Base-by-base conservation (phyloP, 177 flowering plant species). In the Vitis hybrid region DNA sequence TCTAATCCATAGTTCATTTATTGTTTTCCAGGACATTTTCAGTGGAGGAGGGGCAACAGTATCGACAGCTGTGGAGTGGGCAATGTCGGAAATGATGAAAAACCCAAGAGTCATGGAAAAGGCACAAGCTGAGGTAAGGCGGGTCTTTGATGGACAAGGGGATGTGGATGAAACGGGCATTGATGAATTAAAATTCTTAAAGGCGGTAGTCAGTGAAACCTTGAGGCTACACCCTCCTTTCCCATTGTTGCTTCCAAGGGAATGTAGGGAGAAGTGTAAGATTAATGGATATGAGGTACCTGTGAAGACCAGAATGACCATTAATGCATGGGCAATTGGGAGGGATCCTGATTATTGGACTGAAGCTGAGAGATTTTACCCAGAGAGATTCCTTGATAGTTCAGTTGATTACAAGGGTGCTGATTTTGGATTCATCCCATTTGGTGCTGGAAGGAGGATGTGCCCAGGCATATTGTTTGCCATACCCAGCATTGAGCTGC, bases 61-160 rank as follows among this genome's bases (percentile, higher is more conserved):
- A 3, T 57, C 65, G 2, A 49, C 58, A 10, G 14, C 58, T 1
- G 13, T 60, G 6, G 52, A 66, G 32, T 72, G 75, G 75, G 66
- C 70, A 48, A 72, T 72, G 70, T 14, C 75, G n/a, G 75, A 72
- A 30, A 6, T 72, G 12, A 1, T 72, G 24, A 72, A 50, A 19
- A 52, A 72, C 48, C 72, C 72, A 35, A 35, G 46, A 35, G 46
- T 35, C 46, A 35, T 35, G 46, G 46, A 35, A 35, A 6, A 35
- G 46, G 46, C 46, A 27, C 46, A 5, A 6, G 8, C 46, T 6
- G 46, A 35, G 8, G 46, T 35, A 55, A 68, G 71, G 11, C 56
- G 46, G 27, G 63, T 58, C 11, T 21, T 58, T 16, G n/a, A 57
- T 12, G 60, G 60, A 15, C 59, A 48, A 11, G 9, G 18, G 14